phyloP scores from a whole-genome alignment of 352 stramenopile species.

The Phytophthora palmivora region DNA sequence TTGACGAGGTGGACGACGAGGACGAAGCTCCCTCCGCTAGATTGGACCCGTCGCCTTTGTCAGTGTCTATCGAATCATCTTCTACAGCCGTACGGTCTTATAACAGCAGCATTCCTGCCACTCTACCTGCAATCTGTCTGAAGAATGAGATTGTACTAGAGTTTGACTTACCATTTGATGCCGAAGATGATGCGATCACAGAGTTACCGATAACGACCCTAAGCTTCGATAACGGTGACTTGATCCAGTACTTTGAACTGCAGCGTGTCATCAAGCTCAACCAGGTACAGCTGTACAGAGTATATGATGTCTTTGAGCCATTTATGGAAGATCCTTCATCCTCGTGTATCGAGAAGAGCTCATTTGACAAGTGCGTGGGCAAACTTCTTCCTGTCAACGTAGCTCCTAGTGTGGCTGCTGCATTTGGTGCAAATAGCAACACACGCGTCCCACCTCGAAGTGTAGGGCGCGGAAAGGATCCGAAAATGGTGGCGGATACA shows the following conservation, averaged over 20 bases:
- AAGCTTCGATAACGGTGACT: slow-evolving; percentile 84
- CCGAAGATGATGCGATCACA: slow-evolving; percentile 62
- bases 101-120: slow-evolving; percentile 61
- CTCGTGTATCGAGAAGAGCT: slow-evolving; percentile 81
- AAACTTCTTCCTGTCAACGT: slow-evolving; percentile 66
- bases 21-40: slow-evolving; percentile 37
- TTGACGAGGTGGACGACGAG: slow-evolving; percentile 76
- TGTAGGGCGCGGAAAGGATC: slow-evolving; percentile 69
- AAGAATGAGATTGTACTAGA: slow-evolving; percentile 88
- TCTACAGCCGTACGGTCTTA: slow-evolving; percentile 60
- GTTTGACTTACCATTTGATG: slow-evolving; percentile 82
- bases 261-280: slow-evolving; percentile 80
- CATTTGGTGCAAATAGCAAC: slow-evolving; percentile 72
- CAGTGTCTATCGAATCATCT: slow-evolving; percentile 64
- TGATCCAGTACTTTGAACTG: slow-evolving; percentile 85
- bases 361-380: slow-evolving; percentile 76
- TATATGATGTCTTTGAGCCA: slow-evolving; percentile 80
- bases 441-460: slow-evolving; percentile 63
- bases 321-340: slow-evolving; percentile 62
- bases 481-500: slow-evolving; percentile 80
- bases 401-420: slow-evolving; percentile 56
- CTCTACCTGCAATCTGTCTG: slow-evolving; percentile 71
- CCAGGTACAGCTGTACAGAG: slow-evolving; percentile 65
- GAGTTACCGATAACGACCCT: slow-evolving; percentile 75
- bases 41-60: slow-evolving; percentile 24